Percentiles rank a stretch among this genome's conserved stretches.
Evolutionary conservation across 306 rosid genomes (phyloP).

Genomic region (Sindora glabra): DNA sequence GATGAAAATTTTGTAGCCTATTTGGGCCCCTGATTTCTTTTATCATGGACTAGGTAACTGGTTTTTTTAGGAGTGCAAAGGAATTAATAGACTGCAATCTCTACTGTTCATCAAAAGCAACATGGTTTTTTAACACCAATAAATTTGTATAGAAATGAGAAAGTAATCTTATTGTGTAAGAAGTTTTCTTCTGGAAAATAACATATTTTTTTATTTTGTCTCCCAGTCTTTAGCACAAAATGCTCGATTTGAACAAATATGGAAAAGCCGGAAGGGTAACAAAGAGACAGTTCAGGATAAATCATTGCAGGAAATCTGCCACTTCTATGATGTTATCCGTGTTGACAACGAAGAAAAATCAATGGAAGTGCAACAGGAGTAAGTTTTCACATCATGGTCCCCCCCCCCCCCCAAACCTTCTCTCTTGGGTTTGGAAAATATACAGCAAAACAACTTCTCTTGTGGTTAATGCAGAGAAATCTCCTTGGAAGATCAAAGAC

Average conservation of each 20-base stretch:
- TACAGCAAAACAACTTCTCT: background rate
- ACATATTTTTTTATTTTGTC: constrained; percentile 11
- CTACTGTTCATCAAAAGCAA: background rate
- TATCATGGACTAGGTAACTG: background rate
- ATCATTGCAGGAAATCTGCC: constrained; percentile 55
- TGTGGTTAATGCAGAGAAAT: constrained; percentile 34
- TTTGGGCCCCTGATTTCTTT: background rate
- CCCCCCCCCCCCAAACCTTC: too few species aligned
- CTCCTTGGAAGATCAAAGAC: constrained; percentile 44
- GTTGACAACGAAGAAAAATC: constrained; percentile 51
- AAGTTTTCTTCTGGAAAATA: background rate
- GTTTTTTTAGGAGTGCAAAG: too few species aligned
- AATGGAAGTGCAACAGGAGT: constrained; percentile 49
- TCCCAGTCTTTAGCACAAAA: constrained; percentile 53
- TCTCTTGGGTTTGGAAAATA: constrained; percentile 4
- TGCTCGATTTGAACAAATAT: constrained; percentile 94
- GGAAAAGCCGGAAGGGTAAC: constrained; percentile 74
- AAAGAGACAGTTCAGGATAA: constrained; percentile 34
- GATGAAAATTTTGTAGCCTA: background rate
- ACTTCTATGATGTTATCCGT: constrained; percentile 72
- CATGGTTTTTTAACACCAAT: background rate
- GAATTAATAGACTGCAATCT: too few species aligned
- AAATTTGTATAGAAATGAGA: background rate
- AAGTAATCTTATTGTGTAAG: background rate
- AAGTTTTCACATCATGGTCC: constrained; percentile 20